These are phyloP conservation scores for Leptodermis oblonga DNA, from an alignment of 257 asterid species.

Conservation along the genomic window DNA sequence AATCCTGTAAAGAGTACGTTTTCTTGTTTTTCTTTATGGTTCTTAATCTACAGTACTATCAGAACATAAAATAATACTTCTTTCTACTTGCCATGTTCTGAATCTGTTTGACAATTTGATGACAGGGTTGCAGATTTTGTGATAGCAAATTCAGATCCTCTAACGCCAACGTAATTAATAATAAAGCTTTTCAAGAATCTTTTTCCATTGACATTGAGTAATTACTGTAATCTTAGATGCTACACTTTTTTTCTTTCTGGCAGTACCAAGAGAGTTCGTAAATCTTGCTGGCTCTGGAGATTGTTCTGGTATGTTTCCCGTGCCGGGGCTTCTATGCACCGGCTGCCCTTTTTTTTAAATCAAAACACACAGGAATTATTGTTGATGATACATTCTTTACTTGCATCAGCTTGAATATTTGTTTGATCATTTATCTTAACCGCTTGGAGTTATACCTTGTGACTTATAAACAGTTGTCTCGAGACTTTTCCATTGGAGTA, in stretches of 20 bases:
- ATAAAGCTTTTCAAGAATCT: constrained; percentile 20
- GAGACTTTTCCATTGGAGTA: too few relatives aligned
- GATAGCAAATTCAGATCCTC: constrained; percentile 57
- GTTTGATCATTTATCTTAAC: neutral
- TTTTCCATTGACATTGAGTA: constrained; percentile 1
- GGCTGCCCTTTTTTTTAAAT: neutral
- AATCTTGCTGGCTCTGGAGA: constrained; percentile 61
- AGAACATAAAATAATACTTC: too few relatives aligned
- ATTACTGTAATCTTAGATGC: constrained; percentile 11
- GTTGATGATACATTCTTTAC: neutral
- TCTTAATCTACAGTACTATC: too few relatives aligned
- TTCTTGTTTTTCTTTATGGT: too few relatives aligned
- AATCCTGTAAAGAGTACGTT: constrained; percentile 77
- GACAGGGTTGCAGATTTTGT: constrained; percentile 68
- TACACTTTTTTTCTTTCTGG: constrained; percentile 1
- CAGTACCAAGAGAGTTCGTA: constrained; percentile 48
- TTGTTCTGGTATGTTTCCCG: constrained; percentile 57
- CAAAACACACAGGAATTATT: neutral
- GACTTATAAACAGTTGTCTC: too few relatives aligned
- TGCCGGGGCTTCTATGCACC: too few relatives aligned
- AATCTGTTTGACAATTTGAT: constrained; percentile 16
- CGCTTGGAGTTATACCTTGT: too few relatives aligned
- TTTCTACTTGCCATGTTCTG: neutral
- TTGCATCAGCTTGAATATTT: neutral
- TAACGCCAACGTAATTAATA: constrained; percentile 66